Evolutionary conservation across 352 stramenopile species (phyloP), one percentile per base, ranked within the genome.

Genomic region (Aphanomyces euteiches): DNA sequence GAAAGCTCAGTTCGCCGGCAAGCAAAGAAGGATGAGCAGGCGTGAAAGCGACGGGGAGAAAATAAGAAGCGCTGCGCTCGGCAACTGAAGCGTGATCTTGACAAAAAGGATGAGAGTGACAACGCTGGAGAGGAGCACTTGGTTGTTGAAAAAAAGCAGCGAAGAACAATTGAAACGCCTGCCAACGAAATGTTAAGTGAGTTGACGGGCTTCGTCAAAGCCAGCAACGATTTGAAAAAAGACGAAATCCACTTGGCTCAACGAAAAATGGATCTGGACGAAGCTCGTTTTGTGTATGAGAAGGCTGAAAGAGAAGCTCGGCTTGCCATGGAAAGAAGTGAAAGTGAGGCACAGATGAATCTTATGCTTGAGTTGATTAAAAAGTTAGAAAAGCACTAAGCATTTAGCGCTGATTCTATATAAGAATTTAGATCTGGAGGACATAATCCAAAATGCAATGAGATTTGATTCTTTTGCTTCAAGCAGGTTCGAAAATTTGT

Each of bases 401-500:
- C 2, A 53, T 53, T n/a, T 53, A n/a, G 45, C 2, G n/a, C 37
- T 1, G 2, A 58, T 58, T 58, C 8, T 58, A 19, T 19, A n/a
- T 58, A 58, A 1, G 8, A 10, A 19, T 8, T 10, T 2, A 34
- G n/a, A 58, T 0, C 37, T 21, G 50, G 50, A 2, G 50, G 50
- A 8, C 8, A 38, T 21, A 19, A 10, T 38, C 50, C 50, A 19
- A 58, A 58, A 34, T 58, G 37, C n/a, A 13, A 12, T 10, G 50
- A 58, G 37, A 58, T 19, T 58, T 58, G 50, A 19, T 40, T 78
- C n/a, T 13, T 17, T 4, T 34, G n/a, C 10, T 58, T 56, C 4
- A 56, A 38, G 41, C 66, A 72, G 12, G 56, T 65, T 1, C 57
- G 39, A 4, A 43, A 5, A 58, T 72, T 66, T 3, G 66, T 72